Conservation (phyloP, 2,329 filamentous ascomycete species). For the Pseudogymnoascus sp. region DNA sequence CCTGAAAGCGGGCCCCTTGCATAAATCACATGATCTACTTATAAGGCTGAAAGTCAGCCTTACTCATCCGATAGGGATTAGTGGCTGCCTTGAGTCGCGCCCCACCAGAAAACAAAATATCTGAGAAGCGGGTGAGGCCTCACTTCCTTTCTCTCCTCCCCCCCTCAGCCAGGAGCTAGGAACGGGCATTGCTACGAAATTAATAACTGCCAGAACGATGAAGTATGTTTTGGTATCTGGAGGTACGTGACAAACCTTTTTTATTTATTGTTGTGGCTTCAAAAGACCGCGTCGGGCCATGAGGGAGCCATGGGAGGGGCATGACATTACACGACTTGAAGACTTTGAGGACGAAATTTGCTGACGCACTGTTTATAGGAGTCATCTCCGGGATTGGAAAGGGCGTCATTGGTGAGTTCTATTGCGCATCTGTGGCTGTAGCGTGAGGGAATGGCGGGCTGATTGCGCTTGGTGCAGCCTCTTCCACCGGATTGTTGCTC, state of each 20-base stretch:
- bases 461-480: conserved; percentile 42
- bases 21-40: not conserved
- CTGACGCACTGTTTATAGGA: conserved; percentile 26
- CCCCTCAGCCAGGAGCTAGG: conserved; percentile 3
- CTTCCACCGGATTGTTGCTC: conserved; percentile 65
- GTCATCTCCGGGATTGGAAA: conserved; percentile 53
- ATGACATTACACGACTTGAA: not conserved
- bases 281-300: not conserved
- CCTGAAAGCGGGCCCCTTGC: not conserved
- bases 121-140: not conserved
- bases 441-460: not conserved
- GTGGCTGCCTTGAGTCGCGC: conserved; percentile 7
- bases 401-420: conserved; percentile 56
- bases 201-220: conserved; percentile 44
- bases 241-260: conserved; percentile 40
- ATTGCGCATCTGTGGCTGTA: conserved; percentile 11
- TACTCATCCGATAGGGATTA: conserved; percentile 3
- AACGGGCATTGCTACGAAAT: conserved; percentile 5
- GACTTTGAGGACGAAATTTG: not conserved
- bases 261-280: not conserved
- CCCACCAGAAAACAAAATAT: conserved; percentile 9
- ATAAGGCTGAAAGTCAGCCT: not conserved
- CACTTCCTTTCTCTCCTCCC: not conserved
- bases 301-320: not conserved
- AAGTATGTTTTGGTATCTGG: conserved; percentile 77